These are phyloP conservation scores for Candida arabinofermentans DNA, from an alignment of 805 yeast genomes.

Conservation along the genomic window DNA sequence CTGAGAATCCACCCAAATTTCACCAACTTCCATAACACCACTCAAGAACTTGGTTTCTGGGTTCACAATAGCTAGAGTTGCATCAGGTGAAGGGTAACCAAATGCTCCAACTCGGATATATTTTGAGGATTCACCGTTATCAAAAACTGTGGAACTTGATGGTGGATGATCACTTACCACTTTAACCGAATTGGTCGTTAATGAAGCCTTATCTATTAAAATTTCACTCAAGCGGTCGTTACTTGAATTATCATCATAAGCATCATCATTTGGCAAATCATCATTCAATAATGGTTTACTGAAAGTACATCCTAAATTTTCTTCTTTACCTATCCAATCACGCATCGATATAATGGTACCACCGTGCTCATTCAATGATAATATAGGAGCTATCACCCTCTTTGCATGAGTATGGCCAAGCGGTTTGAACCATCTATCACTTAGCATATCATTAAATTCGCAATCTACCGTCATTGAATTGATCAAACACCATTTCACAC, in stretches of 20 bases:
- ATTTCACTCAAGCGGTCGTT: conserved; percentile 55
- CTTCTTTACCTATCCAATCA: conserved; percentile 81
- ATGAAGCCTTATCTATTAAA: conserved; percentile 65
- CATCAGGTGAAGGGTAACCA: conserved; percentile 93
- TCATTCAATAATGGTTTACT: conserved; percentile 32
- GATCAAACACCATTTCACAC: conserved; percentile 85
- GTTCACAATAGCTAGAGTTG: conserved; percentile 88
- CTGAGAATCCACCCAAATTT: conserved; percentile 95
- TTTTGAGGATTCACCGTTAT: conserved; percentile 38
- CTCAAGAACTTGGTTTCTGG: conserved; percentile 83
- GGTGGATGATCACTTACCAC: conserved; percentile 59
- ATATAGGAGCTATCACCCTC: conserved; percentile 79
- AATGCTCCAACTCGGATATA: conserved; percentile 79
- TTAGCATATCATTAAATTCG: conserved; percentile 83
- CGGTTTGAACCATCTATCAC: conserved; percentile 88
- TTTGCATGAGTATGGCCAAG: conserved; percentile 77
- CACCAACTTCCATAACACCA: conserved; percentile 81
- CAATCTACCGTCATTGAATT: conserved; percentile 88
- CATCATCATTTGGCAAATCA: conserved; percentile 33
- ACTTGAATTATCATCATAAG: conserved; percentile 20
- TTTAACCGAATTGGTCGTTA: conserved; percentile 67
- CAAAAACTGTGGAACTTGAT: conserved; percentile 41
- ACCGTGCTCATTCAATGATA: conserved; percentile 89
- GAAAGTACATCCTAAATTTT: conserved; percentile 51
- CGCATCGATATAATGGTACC: conserved; percentile 91